A percentile compares a stretch with the other conserved stretches of the same genome.
Evolutionary conservation across 1,284 basidiomycete genomes (phyloP).

Genomic region (Coniferiporia sulphurascens): DNA sequence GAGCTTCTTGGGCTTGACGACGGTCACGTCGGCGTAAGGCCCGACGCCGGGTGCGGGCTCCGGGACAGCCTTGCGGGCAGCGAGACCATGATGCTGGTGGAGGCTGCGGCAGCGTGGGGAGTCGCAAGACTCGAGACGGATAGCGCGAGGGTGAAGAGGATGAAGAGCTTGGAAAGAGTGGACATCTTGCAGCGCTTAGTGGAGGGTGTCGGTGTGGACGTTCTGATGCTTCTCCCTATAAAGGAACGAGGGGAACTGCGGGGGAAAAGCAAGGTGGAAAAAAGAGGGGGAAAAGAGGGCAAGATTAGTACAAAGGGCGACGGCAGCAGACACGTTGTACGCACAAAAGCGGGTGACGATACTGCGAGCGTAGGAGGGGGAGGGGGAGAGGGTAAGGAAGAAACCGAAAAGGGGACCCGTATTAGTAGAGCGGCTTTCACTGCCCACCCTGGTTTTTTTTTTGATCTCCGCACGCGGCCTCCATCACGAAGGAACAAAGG

Average conservation of each 20-base stretch:
- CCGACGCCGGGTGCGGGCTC: slow-evolving; percentile 1
- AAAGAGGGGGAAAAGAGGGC: too few species aligned
- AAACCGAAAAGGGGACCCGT: too few species aligned
- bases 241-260: background rate
- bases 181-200: slow-evolving; percentile 2
- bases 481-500: too few species aligned
- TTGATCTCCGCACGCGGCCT: too few species aligned
- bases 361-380: too few species aligned
- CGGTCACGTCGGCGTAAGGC: slow-evolving; percentile 1
- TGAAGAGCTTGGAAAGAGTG: slow-evolving; percentile 13
- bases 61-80: slow-evolving; percentile 11
- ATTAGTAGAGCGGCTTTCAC: too few species aligned
- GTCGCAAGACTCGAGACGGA: slow-evolving; percentile 10
- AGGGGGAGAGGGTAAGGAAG: too few species aligned
- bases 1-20: slow-evolving; percentile 10
- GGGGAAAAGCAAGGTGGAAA: background rate
- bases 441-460: too few species aligned
- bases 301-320: too few species aligned
- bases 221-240: background rate
- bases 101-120: slow-evolving; percentile 8
- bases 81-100: slow-evolving; percentile 12
- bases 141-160: slow-evolving; percentile 12
- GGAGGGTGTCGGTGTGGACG: too few species aligned
- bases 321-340: too few species aligned
- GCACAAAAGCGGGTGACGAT: too few species aligned